A percentile compares a stretch with the other conserved stretches of the same genome.
Conservation (phyloP, 2,329 filamentous ascomycete genomes). For the Cladophialophora chaetospira region DNA sequence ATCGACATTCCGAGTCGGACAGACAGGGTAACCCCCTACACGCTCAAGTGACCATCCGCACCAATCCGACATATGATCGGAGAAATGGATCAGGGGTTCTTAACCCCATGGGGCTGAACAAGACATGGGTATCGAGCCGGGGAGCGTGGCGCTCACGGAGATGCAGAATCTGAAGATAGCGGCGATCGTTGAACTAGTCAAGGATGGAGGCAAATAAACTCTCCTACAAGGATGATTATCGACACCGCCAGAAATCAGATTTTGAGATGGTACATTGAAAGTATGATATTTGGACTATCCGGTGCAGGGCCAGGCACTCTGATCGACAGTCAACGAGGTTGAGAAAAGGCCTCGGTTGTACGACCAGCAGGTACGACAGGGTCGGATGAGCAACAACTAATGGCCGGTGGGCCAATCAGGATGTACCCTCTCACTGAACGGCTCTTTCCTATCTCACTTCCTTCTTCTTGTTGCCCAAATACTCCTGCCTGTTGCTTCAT, state of each 20-base stretch:
- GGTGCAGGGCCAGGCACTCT: background rate
- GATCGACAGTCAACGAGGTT: background rate
- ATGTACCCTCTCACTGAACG: constrained; percentile 20
- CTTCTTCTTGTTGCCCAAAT: background rate
- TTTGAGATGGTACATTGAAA: constrained; percentile 1
- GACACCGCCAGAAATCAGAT: background rate
- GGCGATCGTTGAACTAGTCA: background rate
- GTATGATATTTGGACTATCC: background rate
- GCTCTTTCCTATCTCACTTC: background rate
- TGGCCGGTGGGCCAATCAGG: constrained; percentile 3
- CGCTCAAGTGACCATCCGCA: too few relatives aligned
- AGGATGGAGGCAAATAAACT: background rate
- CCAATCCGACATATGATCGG: too few relatives aligned
- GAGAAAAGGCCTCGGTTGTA: background rate
- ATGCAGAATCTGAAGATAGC: background rate
- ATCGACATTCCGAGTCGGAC: background rate
- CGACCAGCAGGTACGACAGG: background rate
- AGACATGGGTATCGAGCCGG: background rate
- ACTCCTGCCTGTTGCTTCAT: constrained; percentile 12
- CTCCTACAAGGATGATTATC: background rate
- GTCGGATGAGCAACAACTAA: background rate
- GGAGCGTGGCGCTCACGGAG: background rate
- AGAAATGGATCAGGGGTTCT: too few relatives aligned
- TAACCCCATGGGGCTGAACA: background rate
- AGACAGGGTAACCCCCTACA: too few relatives aligned